Percentiles rank a stretch among this genome's conserved stretches.
Evolutionary conservation across 148 eudicot genomes (phyloP).

Genomic region (Vaccinium darrowii): DNA sequence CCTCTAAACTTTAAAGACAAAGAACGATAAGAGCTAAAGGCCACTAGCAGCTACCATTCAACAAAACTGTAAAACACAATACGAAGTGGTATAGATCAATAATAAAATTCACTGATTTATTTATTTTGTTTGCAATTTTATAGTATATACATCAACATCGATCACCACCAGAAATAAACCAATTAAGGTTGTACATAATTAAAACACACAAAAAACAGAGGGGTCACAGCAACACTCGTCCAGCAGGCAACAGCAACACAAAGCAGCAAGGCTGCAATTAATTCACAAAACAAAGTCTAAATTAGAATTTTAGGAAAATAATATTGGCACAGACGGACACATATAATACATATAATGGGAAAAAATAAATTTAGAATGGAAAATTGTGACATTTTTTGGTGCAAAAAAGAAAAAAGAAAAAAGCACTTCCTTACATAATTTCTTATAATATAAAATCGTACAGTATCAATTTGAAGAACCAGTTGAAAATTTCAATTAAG

Average conservation of each 20-base stretch:
- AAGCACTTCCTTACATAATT: not conserved
- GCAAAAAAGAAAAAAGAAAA: not conserved
- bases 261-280: conserved; percentile 48
- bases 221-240: conserved; percentile 56
- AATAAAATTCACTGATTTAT: not conserved
- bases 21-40: no score
- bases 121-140: not conserved
- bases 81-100: not conserved
- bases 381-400: not conserved
- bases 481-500: no score
- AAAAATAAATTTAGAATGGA: no score
- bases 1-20: no score
- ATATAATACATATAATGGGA: no score
- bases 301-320: not conserved
- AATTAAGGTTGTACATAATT: not conserved
- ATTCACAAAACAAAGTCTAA: not conserved
- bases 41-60: no score
- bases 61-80: no score
- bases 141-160: not conserved
- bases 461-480: no score
- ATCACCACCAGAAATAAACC: not conserved
- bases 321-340: not conserved
- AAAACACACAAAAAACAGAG: conserved; percentile 30
- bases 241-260: conserved; percentile 42
- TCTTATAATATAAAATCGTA: not conserved